Evolutionary conservation across 176 grass and related monocot species (phyloP), one percentile per base, ranked within the genome.

Genomic region (Aechmea fasciata): DNA sequence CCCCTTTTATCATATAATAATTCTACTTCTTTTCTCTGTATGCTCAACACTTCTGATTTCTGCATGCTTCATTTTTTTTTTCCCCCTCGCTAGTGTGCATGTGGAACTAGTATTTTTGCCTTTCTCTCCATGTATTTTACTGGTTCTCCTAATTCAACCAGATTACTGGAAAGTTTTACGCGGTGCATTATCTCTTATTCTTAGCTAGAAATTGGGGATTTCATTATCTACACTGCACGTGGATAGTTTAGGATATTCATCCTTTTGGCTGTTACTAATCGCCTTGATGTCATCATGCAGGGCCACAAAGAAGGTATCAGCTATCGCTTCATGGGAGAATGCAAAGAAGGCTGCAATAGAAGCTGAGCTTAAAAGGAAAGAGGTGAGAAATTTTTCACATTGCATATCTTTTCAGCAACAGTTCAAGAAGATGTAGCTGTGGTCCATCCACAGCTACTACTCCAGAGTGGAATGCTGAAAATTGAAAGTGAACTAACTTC

Each of bases 311-410:
- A 82, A 73, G 64, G 23, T 82, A 14, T 71, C 85, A 67, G 33
- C 71, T 57, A 70, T 91, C 51, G 18, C 52, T 20, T 73, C 83
- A 3, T 96, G 88, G 92, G 88, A 96, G 92, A 86, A 80, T 69
- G 22, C 80, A 29, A 87, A 85, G 83, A 73, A 81, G 48, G 88
- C 81, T 18, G 51, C 75, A 33, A 49, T 87, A 13, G 85, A 96
- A 67, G 78, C 85, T 50, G 83, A 96, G 24, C 69, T 87, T 23
- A 88, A 82, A 73, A 91, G 82, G 54, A 69, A 49, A 7, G 88
- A 91, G 49, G 85, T 96, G 73, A 78, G 47, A 6, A 10, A 57
- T 67, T 82, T 49, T 41, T 41, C 33, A 41, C 7, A 41, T 41
- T 41, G 33, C 33, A 41, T 41, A 6, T 41, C 33, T 41, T 41